Evolutionary conservation across 768 basidiomycete genomes (phyloP).

Genomic region (Cystofilobasidium bisporidii): DNA sequence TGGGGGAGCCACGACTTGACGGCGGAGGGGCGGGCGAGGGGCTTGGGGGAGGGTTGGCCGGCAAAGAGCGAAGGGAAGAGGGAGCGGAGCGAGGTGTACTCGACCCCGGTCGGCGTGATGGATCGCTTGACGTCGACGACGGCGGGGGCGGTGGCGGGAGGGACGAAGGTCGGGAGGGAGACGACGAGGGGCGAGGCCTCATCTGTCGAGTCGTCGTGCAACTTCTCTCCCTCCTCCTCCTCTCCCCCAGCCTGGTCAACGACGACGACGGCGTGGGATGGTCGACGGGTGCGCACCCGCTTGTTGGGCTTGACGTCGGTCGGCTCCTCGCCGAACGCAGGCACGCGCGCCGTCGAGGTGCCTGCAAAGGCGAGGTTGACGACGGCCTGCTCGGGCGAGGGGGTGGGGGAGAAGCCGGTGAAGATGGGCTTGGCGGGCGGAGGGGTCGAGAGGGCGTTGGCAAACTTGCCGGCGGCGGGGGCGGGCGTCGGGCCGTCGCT

Average conservation of each 20-base stretch:
- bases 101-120: conserved; percentile 3
- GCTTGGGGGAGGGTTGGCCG: not conserved
- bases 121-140: not conserved
- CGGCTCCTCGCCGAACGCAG: not conserved
- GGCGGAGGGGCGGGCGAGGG: not conserved
- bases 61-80: not conserved
- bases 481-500: not conserved
- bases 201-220: not conserved
- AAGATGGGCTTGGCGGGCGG: conserved; percentile 2
- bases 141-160: too few species aligned
- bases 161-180: not conserved
- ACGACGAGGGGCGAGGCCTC: not conserved
- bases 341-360: not conserved
- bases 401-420: not conserved
- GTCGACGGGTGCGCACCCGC: not conserved
- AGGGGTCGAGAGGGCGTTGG: not conserved
- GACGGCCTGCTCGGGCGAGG: not conserved
- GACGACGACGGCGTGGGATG: not conserved
- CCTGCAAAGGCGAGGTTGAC: not conserved
- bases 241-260: too few species aligned
- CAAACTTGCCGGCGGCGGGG: not conserved
- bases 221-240: too few species aligned
- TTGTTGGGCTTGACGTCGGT: not conserved
- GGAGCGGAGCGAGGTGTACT: not conserved
- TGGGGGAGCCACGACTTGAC: not conserved